Evolutionary conservation across 2,329 filamentous ascomycete genomes (phyloP), one percentile per base, ranked within the genome.

Genomic region (Fusarium sp.): DNA sequence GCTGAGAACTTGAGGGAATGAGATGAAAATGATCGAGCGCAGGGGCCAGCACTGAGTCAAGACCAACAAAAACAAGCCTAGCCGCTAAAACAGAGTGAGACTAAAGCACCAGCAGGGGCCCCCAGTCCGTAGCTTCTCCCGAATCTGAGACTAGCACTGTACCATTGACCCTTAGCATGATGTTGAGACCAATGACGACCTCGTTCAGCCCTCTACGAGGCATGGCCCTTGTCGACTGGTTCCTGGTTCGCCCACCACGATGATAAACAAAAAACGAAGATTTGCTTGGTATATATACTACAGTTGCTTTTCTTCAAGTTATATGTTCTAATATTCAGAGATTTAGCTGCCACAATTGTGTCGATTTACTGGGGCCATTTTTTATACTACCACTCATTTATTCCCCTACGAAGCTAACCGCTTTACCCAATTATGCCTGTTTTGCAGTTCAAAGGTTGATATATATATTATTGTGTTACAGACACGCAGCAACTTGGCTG

Each of bases 61-160:
- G 47, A 30, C 46, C 47, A 57, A 57, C 46, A 58, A 63, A 56
- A 63, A 66, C 52, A 53, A 59, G 40, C 47, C 60, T n/a, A 50
- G 52, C 52, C 46, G 63, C 64, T 64, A 67, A 43, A 64, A 49
- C 50, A 67, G 67, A 66, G 49, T 52, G 37, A 38, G 18, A 47
- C 44, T 47, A 47, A 15, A 63, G 37, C 49, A 9, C 56, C 21
- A 56, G 61, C 60, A 65, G 54, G 52, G 62, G 57, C 67, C 53
- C 32, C 47, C 60, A 61, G 50, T 59, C 66, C 69, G 67, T 75
- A 62, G 72, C 44, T 62, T 50, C 59, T 69, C 56, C n/a, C n/a
- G n/a, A n/a, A n/a, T n/a, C n/a, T n/a, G n/a, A n/a, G n/a, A n/a
- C n/a, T n/a, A n/a, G n/a, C n/a, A n/a, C n/a, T n/a, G n/a, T n/a